Conservation (phyloP, 202 grass and related monocot species). For the Zizania palustris region DNA sequence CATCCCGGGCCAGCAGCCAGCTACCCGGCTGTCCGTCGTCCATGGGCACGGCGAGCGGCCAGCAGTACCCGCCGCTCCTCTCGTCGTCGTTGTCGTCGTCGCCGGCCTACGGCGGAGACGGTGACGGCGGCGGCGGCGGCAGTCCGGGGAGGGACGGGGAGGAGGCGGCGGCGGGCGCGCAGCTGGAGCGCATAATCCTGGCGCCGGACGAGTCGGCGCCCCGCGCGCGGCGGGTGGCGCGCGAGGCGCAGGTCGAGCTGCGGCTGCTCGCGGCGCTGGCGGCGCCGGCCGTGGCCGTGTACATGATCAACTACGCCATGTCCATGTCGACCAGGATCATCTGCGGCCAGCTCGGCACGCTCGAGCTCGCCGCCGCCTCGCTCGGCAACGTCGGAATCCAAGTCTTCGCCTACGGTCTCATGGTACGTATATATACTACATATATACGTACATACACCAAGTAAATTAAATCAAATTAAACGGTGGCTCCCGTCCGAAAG, state of each 20-base stretch:
- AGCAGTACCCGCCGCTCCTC: neutral
- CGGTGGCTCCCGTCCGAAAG: no score
- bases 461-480: no score
- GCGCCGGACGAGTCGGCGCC: conserved; percentile 42
- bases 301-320: conserved; percentile 69
- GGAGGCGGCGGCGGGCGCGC: neutral
- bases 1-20: neutral
- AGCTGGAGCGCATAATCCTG: conserved; percentile 60
- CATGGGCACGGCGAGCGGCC: conserved; percentile 28
- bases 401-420: conserved; percentile 77
- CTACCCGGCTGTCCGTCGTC: neutral
- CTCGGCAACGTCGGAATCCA: conserved; percentile 84
- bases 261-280: conserved; percentile 42
- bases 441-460: no score
- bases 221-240: conserved; percentile 15
- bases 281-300: conserved; percentile 38
- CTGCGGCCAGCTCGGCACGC: conserved; percentile 60
- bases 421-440: conserved; percentile 52
- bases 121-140: neutral
- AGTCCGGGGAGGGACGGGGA: neutral
- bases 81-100: neutral
- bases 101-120: no score
- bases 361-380: conserved; percentile 78
- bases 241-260: conserved; percentile 42
- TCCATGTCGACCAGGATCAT: conserved; percentile 63